Evolutionary conservation across 371 early-diverging fungal genomes (phyloP).

Genomic region (Funneliformis caledonium): DNA sequence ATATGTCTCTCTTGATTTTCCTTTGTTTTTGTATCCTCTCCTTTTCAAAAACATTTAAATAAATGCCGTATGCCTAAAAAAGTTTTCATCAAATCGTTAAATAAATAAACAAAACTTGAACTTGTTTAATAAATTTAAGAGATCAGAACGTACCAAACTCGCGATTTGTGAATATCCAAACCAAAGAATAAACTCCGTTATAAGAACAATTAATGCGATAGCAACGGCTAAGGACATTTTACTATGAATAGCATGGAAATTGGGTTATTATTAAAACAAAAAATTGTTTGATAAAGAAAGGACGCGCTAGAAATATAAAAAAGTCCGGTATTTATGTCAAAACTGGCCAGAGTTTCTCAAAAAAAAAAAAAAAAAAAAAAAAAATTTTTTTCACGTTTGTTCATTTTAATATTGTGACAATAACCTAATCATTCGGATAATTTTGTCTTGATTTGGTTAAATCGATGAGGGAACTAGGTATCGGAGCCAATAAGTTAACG

Average conservation of each 20-base stretch:
- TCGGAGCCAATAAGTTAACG: not conserved
- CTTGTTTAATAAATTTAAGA: not conserved
- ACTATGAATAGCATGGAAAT: not conserved
- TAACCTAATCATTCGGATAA: not conserved
- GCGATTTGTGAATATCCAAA: constrained; percentile 33
- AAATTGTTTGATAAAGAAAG: not conserved
- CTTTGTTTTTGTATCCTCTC: constrained; percentile 50
- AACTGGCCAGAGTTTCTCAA: no score
- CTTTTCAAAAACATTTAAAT: constrained; percentile 26
- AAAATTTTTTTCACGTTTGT: not conserved
- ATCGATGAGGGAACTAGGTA: not conserved
- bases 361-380: not conserved
- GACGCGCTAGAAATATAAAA: not conserved
- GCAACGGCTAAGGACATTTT: constrained; percentile 33
- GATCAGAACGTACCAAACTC: constrained; percentile 24
- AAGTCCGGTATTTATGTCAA: no score
- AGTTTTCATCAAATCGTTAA: not conserved
- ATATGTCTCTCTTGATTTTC: constrained; percentile 61
- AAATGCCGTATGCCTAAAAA: constrained; percentile 25
- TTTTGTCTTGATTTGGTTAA: not conserved
- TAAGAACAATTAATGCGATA: constrained; percentile 13
- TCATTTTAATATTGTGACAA: not conserved
- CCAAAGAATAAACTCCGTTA: constrained; percentile 36
- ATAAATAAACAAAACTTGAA: not conserved
- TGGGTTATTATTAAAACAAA: not conserved